Conservation (phyloP, 805 yeast species). For the Brettanomyces nanus region DNA sequence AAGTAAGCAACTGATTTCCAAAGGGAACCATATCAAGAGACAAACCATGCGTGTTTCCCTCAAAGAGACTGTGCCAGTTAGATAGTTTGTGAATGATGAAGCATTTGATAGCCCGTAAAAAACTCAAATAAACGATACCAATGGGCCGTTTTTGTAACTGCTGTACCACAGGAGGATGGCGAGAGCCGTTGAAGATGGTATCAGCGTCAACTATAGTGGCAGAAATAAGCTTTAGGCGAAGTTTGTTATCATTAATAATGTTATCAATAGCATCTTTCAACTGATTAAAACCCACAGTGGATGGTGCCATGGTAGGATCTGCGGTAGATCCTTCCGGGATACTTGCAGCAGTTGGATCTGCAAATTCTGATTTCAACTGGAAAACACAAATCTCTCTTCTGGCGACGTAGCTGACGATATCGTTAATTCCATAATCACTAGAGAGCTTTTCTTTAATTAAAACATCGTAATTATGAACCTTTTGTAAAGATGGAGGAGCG, state of each 20-base stretch:
- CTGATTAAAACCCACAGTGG: conserved; percentile 21
- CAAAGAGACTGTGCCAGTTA: conserved; percentile 13
- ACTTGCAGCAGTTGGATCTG: conserved; percentile 1
- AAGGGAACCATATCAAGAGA: conserved; percentile 36
- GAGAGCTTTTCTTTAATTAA: conserved; percentile 18
- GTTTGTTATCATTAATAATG: conserved; percentile 19
- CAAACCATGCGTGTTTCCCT: conserved; percentile 16
- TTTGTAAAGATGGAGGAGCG: conserved; percentile 14
- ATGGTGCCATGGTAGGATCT: conserved; percentile 3
- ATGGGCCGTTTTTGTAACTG: conserved; percentile 18
- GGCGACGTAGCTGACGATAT: conserved; percentile 23
- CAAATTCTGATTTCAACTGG: conserved; percentile 16
- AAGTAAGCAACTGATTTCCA: conserved; percentile 36
- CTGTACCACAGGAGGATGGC: conserved; percentile 7
- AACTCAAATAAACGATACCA: conserved; percentile 33
- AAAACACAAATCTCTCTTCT: conserved; percentile 25
- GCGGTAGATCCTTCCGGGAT: conserved; percentile 8
- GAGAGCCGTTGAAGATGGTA: conserved; percentile 15
- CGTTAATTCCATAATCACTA: conserved; percentile 22
- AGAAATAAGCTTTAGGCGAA: conserved; percentile 19
- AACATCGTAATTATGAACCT: conserved; percentile 21
- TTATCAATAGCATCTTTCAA: conserved; percentile 26
- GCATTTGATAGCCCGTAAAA: conserved; percentile 41
- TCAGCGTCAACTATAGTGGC: conserved; percentile 22
- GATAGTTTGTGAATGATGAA: conserved; percentile 24